A percentile compares a stretch with the other conserved stretches of the same genome.
These are phyloP conservation scores for Polychaeton citri DNA, from an alignment of 2,329 filamentous ascomycete species.

Conservation along the genomic window DNA sequence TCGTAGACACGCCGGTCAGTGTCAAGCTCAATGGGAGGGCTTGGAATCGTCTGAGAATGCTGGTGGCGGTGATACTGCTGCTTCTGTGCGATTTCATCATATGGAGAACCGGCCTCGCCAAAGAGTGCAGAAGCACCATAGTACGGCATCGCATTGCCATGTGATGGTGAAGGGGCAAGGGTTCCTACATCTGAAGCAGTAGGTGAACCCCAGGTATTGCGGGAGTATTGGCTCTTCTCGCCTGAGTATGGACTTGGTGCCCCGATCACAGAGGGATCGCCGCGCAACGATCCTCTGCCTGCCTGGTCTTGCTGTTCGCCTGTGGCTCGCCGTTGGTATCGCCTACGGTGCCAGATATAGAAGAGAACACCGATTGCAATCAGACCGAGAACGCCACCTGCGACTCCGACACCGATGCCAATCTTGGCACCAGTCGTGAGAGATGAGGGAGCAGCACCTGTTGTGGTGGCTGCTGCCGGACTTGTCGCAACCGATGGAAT, in stretches of 20 bases:
- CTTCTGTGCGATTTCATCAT: neutral
- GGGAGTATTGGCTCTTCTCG: neutral
- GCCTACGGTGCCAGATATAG: slow-evolving; percentile 5
- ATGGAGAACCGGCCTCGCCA: neutral
- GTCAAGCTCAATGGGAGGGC: neutral
- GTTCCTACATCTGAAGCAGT: neutral
- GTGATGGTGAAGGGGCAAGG: neutral
- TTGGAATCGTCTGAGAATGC: neutral
- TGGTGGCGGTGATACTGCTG: neutral
- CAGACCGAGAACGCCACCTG: slow-evolving; percentile 9
- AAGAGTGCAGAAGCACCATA: neutral
- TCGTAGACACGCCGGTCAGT: neutral
- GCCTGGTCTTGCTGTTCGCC: neutral
- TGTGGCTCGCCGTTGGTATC: neutral
- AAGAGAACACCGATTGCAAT: slow-evolving; percentile 6
- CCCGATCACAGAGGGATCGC: neutral
- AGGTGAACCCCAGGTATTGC: neutral
- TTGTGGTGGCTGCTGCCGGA: slow-evolving; percentile 3
- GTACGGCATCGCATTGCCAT: neutral
- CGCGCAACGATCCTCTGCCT: neutral
- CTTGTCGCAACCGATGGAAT: too few relatives aligned
- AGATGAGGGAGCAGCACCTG: slow-evolving; percentile 1
- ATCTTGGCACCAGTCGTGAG: slow-evolving; percentile 12
- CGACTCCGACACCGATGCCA: slow-evolving; percentile 13
- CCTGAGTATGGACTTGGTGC: neutral